Base-by-base conservation (phyloP, 257 asterid species). In the Salvia miltiorrhiza region DNA sequence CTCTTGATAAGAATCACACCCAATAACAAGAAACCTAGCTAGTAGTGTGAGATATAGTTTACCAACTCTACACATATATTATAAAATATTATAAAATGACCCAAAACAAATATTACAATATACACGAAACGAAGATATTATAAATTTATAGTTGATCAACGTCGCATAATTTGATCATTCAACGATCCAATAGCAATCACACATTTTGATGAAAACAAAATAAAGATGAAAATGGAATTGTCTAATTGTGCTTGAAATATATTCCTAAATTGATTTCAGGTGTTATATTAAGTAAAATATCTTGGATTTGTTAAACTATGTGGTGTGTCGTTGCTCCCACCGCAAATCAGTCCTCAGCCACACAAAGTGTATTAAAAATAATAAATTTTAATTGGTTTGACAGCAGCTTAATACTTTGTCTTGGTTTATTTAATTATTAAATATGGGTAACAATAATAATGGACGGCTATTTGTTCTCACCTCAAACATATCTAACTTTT, bases 261-360 rank as follows among this genome's bases (percentile, higher is more conserved):
- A 26, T 1, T 56, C 41, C 47, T 9, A 13, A 16, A 11, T 26
- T 28, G 7, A 35, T 60, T n/a, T n/a, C n/a, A n/a, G n/a, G n/a
- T n/a, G n/a, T 37, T 57, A 30, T 23, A 41, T 24, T 52, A 49
- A 26, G 23, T 9, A 37, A 68, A 75, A 61, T 75, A 68, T 75
- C 75, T 61, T 11, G 13, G 41, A 4, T 37, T 19, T 35, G 54
- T 19, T 39, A 4, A 58, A 37, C 68, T 59, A 62, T 41, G 59
- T 4, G 30, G 37, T 65, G 5, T 45, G 24, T 23, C 62, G 28
- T 47, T n/a, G 39, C 40, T 40, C 35, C 60, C 77, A 61, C 80
- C 83, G 80, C 77, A 9, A 66, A 63, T 78, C 41, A 30, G 44
- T 75, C 54, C 84, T 77, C 78, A 65, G 74, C 91, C 91, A 81